phyloP scores from a whole-genome alignment of 164 flowering plant genomes.

The Aristolochia californica region DNA sequence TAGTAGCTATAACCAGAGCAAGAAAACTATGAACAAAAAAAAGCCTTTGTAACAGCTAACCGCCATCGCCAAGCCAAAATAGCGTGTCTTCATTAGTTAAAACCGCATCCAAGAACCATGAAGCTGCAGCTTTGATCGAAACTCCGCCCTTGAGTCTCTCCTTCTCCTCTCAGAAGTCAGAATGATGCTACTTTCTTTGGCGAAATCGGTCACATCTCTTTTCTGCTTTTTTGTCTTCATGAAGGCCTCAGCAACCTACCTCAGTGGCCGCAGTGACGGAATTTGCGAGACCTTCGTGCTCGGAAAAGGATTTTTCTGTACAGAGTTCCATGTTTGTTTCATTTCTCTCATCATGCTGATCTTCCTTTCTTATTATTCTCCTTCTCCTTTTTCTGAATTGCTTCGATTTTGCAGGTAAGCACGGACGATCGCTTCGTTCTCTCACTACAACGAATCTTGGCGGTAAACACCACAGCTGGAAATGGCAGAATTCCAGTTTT shows the following conservation, averaged over 20 bases:
- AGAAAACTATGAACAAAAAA: too few relatives aligned
- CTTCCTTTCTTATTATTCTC: not conserved
- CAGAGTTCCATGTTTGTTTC: not conserved
- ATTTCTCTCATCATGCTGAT: not conserved
- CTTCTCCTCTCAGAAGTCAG: too few relatives aligned
- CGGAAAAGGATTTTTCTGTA: constrained; percentile 1
- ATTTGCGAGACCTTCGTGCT: constrained; percentile 4
- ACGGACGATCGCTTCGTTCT: constrained; percentile 6
- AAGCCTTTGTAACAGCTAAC: too few relatives aligned
- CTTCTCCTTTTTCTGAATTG: not conserved
- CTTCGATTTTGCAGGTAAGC: constrained; percentile 1
- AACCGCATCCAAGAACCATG: too few relatives aligned
- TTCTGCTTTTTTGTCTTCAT: not conserved
- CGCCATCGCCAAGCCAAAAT: too few relatives aligned
- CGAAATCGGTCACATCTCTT: not conserved
- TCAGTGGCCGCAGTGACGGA: not conserved
- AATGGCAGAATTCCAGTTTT: constrained; percentile 1
- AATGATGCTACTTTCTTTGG: too few relatives aligned
- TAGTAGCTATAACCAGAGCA: too few relatives aligned
- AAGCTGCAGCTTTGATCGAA: too few relatives aligned
- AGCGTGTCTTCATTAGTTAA: too few relatives aligned
- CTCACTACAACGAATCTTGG: constrained; percentile 2
- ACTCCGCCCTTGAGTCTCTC: too few relatives aligned
- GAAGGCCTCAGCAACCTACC: not conserved
- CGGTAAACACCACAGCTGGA: not conserved